phyloP scores from a whole-genome alignment of 2,329 filamentous ascomycete species.

The Stagonosporopsis cucurbitacearum region DNA sequence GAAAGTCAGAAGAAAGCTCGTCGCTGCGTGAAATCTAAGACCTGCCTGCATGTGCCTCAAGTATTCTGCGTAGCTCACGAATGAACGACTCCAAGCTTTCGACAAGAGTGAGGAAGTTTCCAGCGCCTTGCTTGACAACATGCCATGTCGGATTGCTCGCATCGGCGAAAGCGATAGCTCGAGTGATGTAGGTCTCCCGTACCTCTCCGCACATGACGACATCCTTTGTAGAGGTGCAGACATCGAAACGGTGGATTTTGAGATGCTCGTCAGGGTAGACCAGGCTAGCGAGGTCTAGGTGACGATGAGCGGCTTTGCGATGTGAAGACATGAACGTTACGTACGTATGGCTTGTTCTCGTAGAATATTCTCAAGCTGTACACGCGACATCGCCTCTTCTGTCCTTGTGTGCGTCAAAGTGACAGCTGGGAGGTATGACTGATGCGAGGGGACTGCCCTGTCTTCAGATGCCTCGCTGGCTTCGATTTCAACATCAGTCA shows the following conservation, averaged over 20 bases:
- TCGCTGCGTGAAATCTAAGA: not conserved
- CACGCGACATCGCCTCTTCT: not conserved
- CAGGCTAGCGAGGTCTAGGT: not conserved
- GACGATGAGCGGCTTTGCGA: not conserved
- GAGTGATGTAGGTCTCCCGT: not conserved
- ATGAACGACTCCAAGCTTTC: not conserved
- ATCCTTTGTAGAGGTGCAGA: not conserved
- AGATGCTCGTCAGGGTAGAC: not conserved
- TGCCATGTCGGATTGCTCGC: not conserved
- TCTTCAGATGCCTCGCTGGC: not conserved
- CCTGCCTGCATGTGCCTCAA: not conserved
- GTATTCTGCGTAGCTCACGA: not conserved
- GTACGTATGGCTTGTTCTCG: slow-evolving; percentile 1
- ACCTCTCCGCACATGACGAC: not conserved
- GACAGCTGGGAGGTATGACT: not conserved
- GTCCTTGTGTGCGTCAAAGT: not conserved
- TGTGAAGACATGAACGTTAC: not conserved
- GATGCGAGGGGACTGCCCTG: not conserved
- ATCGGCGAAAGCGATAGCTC: not conserved
- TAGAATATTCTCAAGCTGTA: not conserved
- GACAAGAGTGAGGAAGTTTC: not conserved
- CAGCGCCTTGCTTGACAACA: not conserved
- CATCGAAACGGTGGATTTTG: not conserved
- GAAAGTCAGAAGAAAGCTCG: not conserved
- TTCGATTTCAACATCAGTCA: not conserved